Evolutionary conservation across 1,284 basidiomycete species (phyloP), one percentile per base, ranked within the genome.

Genomic region (Cryptococcus neoformans): DNA sequence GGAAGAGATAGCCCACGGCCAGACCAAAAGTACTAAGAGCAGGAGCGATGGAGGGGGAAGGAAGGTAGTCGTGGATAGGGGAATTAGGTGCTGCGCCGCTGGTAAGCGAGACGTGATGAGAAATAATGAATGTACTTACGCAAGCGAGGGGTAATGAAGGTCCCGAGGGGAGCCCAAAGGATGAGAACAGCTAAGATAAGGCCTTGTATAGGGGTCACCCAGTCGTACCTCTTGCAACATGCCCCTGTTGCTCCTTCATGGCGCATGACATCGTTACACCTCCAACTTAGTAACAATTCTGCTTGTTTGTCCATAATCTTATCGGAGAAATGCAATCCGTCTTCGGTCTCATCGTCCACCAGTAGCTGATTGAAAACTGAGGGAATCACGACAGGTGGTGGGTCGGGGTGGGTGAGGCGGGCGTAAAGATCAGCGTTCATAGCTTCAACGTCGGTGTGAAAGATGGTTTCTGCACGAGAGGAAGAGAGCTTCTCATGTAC

Each of bases 401-500:
- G 65, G 57, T 68, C 60, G 35, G 73, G 60, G 49, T 72, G 68
- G 50, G 62, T 62, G 35, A 90, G 82, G 44, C 88, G 84, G 67
- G 89, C 87, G 54, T 80, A 80, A 42, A 93, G 80, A 72, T 90
- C 87, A 3, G 87, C 86, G 73, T 93, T 92, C 89, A 93, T 91
- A 35, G 88, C 88, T 66, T 91, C 88, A 56, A 92, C 86, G 67
- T 92, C 88, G 28, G 85, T 82, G 34, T 84, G 81, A 51, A 83
- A 82, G 80, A 93, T 89, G 9, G 84, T 86, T 48, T 78, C 69
- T 6, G 84, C 83, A 58, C 89, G 83, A 39, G 86, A 84, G 1
- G 78, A 69, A 0, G 83, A 83, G 36, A 93, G 78, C 65, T 87
- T 80, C 45, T 84, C 82, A 67, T 87, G 84, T n/a, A 92, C 83